A percentile compares a stretch with the other conserved stretches of the same genome.
These are phyloP conservation scores for Moniliella sp. DNA, from an alignment of 1,284 basidiomycete genomes.

Conservation along the genomic window DNA sequence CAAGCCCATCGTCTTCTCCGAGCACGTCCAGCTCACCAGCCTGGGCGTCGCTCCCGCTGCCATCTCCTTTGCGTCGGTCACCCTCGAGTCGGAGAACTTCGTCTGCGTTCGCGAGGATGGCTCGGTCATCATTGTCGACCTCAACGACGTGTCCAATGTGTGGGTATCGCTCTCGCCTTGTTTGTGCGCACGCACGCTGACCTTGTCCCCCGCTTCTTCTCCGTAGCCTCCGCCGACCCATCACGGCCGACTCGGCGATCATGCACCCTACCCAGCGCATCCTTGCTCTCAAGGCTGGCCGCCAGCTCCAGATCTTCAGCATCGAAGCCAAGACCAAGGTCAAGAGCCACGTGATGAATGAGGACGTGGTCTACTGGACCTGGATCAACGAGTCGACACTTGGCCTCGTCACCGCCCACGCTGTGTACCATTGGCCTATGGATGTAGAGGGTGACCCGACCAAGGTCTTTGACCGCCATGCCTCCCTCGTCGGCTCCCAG, in stretches of 20 bases:
- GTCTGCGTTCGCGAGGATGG: constrained; percentile 62
- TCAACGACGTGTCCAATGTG: constrained; percentile 27
- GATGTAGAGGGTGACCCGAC: constrained; percentile 51
- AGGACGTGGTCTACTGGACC: constrained; percentile 95
- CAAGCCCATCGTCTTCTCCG: constrained; percentile 27
- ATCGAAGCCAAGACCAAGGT: constrained; percentile 88
- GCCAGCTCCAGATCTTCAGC: constrained; percentile 89
- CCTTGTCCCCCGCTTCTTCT: neutral
- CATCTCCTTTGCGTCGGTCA: constrained; percentile 89
- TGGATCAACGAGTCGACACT: constrained; percentile 80
- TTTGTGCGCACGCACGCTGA: neutral
- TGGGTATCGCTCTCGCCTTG: constrained; percentile 2
- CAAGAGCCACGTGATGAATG: constrained; percentile 77
- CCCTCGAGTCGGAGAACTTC: constrained; percentile 86
- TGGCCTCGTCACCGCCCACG: constrained; percentile 79
- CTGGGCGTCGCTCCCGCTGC: constrained; percentile 84
- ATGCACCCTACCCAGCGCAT: constrained; percentile 97
- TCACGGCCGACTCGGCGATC: constrained; percentile 90
- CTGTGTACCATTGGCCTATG: constrained; percentile 95
- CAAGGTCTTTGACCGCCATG: constrained; percentile 90
- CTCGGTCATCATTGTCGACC: constrained; percentile 29
- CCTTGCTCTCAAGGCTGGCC: constrained; percentile 61
- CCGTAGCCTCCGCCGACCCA: constrained; percentile 57
- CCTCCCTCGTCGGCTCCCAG: constrained; percentile 71
- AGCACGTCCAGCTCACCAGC: constrained; percentile 58